Evolutionary conservation across 2,329 filamentous ascomycete genomes (phyloP), one percentile per base, ranked within the genome.

Genomic region (Xylaria sp.): DNA sequence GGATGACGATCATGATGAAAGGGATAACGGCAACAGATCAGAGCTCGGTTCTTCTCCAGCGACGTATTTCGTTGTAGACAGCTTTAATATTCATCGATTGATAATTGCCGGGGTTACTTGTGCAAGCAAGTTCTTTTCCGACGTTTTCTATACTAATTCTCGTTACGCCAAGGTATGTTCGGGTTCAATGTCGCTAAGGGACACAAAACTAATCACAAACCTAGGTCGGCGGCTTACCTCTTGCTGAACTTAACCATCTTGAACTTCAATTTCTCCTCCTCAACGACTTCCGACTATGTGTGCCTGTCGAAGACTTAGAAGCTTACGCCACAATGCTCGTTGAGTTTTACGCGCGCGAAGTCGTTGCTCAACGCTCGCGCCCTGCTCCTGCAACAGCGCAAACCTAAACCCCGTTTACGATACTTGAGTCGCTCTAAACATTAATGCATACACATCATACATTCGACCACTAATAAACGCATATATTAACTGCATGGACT

Each of bases 81-180:
- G 95, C 79, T 99, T 95, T 81, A 99, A 99, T 78, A 98, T 99
- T 67, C 95, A 99, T 75, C 89, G 95, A 58, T 82, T 99, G 58
- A 94, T 98, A 57, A 99, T 99, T 75, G 92, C 95, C 2, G 95
- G 94, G 37, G 95, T 99, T 46, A 99, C 95, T 2, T 98, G 95
- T 78, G 94, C 95, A 4, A 98, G 94, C 86, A 99, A 99, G 78
- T 99, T 98, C 83, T 99, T 99, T 79, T 98, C 94, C 4, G 87
- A 99, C 79, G 94, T 98, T 42, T 99, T 99, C 73, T 99, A 98
- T 76, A 99, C 95, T 9, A 99, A 99, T 78, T 98, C 95, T 58
- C 87, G 95, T 88, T 99, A 99, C 77, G 95, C 95, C 63, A 99
- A 98, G 91, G 95, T 97, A 83, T 67, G 83, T 79, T 42, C 6